Conservation (phyloP, 2,329 filamentous ascomycete genomes). For the Exophiala phaeomuriformis region DNA sequence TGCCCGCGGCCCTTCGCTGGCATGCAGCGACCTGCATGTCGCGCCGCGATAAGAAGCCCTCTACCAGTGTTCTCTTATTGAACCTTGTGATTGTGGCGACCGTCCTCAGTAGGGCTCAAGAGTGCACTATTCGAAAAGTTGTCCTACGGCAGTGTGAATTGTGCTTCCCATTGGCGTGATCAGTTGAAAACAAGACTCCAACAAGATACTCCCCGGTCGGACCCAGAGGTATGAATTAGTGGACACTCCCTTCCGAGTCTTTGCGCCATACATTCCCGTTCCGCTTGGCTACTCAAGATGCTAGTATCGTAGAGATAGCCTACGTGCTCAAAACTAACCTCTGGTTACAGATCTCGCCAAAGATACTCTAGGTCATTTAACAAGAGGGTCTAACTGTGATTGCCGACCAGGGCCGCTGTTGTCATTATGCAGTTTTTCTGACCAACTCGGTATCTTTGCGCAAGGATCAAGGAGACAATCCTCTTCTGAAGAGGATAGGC, state of each 20-base stretch:
- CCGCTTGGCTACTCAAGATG: too few species aligned
- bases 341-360: background rate
- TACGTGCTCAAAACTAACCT: too few species aligned
- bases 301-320: too few species aligned
- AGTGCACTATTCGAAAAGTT: too few species aligned
- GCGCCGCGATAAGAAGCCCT: too few species aligned
- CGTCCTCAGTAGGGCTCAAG: too few species aligned
- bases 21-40: too few species aligned
- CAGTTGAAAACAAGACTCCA: background rate
- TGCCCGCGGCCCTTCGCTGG: background rate
- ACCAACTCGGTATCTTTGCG: background rate
- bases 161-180: background rate
- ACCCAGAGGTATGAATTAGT: background rate
- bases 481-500: background rate
- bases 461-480: background rate
- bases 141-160: too few species aligned
- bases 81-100: background rate
- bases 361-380: background rate
- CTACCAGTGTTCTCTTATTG: too few species aligned
- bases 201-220: background rate
- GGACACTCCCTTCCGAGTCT: background rate
- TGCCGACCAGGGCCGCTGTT: background rate
- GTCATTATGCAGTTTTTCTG: conserved; percentile 8
- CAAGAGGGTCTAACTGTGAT: background rate
- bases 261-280: too few species aligned